Conservation (phyloP, 2,329 filamentous ascomycete genomes). For the Xylariaceae sp. region DNA sequence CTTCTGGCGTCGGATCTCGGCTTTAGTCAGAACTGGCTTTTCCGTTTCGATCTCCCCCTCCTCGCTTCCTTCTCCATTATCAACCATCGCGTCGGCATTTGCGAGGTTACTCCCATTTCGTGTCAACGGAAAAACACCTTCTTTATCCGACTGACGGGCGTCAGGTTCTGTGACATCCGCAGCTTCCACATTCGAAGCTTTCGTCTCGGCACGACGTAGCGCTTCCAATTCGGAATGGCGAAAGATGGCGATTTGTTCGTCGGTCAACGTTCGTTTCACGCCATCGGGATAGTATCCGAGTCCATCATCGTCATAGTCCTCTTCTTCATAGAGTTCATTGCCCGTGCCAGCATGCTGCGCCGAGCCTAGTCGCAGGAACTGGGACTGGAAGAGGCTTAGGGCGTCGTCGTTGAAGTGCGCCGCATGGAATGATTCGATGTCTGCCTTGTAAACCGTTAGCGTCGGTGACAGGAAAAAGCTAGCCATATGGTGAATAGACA, state of each 20-base stretch:
- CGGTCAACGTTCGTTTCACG: slow-evolving; percentile 80
- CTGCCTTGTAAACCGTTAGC: slow-evolving; percentile 43
- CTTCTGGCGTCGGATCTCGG: slow-evolving; percentile 30
- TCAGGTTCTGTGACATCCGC: slow-evolving; percentile 14
- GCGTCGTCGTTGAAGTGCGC: slow-evolving; percentile 52
- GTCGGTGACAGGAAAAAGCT: slow-evolving; percentile 9
- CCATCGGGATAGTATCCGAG: slow-evolving; percentile 85
- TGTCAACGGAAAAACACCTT: background rate
- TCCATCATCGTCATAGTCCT: slow-evolving; percentile 49
- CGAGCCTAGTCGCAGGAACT: slow-evolving; percentile 38
- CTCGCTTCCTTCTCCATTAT: slow-evolving; percentile 26
- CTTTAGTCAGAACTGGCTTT: slow-evolving; percentile 24
- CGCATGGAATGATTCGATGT: slow-evolving; percentile 53
- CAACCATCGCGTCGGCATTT: slow-evolving; percentile 16
- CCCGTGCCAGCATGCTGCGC: slow-evolving; percentile 17
- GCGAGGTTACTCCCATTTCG: background rate
- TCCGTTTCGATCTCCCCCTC: slow-evolving; percentile 33
- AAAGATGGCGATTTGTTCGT: slow-evolving; percentile 87
- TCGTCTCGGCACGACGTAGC: slow-evolving; percentile 51
- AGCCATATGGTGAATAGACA: slow-evolving; percentile 2
- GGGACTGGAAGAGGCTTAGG: slow-evolving; percentile 40
- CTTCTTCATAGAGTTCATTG: slow-evolving; percentile 26
- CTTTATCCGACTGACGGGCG: slow-evolving; percentile 2
- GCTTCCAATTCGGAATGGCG: slow-evolving; percentile 79
- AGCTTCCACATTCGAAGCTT: slow-evolving; percentile 25